Conservation (phyloP, 306 rosid genomes). For the Hippophae gyantsensis region DNA sequence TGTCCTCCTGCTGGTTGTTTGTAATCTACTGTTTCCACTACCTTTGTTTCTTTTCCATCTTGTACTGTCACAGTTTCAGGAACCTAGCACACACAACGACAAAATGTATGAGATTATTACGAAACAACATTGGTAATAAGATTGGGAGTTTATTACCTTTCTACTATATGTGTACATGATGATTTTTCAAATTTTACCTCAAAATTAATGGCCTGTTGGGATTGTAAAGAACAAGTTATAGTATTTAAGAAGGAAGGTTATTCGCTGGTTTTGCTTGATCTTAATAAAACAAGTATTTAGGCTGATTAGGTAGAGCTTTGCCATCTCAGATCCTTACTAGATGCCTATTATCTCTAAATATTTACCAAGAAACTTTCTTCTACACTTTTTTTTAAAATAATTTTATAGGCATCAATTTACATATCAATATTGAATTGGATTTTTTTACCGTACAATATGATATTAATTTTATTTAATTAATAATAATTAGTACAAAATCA, state of each 20-base stretch:
- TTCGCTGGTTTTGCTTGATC: constrained; percentile 11
- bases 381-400: neutral
- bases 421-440: too few relatives aligned
- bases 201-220: neutral
- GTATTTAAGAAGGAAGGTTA: neutral
- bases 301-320: constrained; percentile 20
- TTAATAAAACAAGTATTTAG: constrained; percentile 12
- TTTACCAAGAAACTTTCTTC: neutral
- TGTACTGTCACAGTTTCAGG: constrained; percentile 16
- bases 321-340: constrained; percentile 4
- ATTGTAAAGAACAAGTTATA: constrained; percentile 10
- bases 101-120: neutral
- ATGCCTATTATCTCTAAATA: neutral
- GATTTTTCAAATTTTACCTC: neutral
- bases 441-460: too few relatives aligned
- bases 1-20: constrained; percentile 39
- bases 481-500: too few relatives aligned
- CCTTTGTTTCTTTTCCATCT: constrained; percentile 30
- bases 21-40: constrained; percentile 44
- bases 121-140: neutral
- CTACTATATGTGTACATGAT: constrained; percentile 38
- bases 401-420: too few relatives aligned
- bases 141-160: constrained; percentile 19
- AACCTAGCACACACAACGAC: constrained; percentile 12
- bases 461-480: too few relatives aligned